phyloP scores from a whole-genome alignment of 345 rosid species.

The Lepidium africanum region DNA sequence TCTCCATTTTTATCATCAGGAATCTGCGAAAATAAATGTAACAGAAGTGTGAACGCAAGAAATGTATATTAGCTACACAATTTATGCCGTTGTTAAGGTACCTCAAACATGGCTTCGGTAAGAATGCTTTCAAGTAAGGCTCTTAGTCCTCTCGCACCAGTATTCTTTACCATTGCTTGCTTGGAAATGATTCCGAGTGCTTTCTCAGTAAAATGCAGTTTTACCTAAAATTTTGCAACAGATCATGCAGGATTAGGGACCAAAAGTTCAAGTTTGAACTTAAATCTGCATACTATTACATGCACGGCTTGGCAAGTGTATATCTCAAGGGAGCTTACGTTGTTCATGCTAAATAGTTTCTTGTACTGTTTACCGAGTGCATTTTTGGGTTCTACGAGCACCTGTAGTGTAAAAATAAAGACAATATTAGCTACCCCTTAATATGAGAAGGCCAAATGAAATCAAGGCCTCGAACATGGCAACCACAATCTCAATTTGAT shows the following conservation, averaged over 20 bases:
- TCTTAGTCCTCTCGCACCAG: conserved; percentile 93
- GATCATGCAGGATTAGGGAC: not conserved
- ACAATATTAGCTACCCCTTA: not conserved
- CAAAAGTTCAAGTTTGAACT: not conserved
- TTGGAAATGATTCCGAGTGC: conserved; percentile 71
- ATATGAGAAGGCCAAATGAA: not conserved
- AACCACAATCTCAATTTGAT: not conserved
- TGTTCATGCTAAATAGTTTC: conserved; percentile 87
- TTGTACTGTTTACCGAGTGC: conserved; percentile 93
- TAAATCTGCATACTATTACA: not conserved
- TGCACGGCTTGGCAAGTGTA: conserved; percentile 2
- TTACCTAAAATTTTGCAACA: conserved; percentile 52
- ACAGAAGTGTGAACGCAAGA: not conserved
- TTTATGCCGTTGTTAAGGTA: conserved; percentile 14
- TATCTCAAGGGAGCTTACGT: conserved; percentile 40
- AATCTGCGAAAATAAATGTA: conserved; percentile 47
- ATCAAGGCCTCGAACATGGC: not conserved
- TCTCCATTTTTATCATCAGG: conserved; percentile 65
- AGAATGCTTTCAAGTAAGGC: conserved; percentile 83
- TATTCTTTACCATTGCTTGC: conserved; percentile 84
- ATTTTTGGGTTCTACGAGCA: conserved; percentile 82
- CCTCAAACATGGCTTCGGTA: conserved; percentile 98
- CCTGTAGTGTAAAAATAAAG: conserved; percentile 34
- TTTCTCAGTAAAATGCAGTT: conserved; percentile 71
- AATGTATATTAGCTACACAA: not conserved